Base-by-base conservation (phyloP, 371 early-diverging fungal genomes). In the Lichtheimia ramosa region DNA sequence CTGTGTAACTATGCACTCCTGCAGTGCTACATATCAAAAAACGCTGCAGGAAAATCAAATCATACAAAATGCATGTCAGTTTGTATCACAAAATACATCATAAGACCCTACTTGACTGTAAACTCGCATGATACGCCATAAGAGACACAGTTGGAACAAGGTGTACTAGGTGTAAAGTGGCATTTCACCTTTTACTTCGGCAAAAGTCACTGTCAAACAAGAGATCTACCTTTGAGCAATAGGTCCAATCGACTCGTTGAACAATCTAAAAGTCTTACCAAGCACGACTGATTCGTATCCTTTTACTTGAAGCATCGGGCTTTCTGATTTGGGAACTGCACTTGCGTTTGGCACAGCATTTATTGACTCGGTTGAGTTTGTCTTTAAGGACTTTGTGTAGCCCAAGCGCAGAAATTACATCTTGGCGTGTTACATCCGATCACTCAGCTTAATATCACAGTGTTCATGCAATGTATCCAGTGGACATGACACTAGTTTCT, bases 181-280 rank as follows among this genome's bases (percentile, higher is more conserved):
- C 77, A 77, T 53, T 71, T 73, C 3, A 64, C 65, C 58, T 73
- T 77, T 63, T 71, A 14, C 58, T 59, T 63, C 74, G 46, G 53
- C 77, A 77, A 40, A 73, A 73, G 55, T 77, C 77, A 50, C 77
- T 77, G 18, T 50, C 20, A 15, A 43, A 42, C 3, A 52, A 18
- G 24, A 28, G 34, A 39, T 49, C 18, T 27, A 51, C 43, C 14
- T n/a, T 21, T 27, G 52, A 43, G 28, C 39, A 39, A 50, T 16
- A 34, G 13, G n/a, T 3, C 6, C 25, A 15, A 3, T 24, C 28
- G 15, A 25, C 5, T 21, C 25, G 6, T 34, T 34, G 8, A 8
- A 10, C 34, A 10, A 34, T 34, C 34, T 5, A 16, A 0, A 0
- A 12, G 24, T 1, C 13, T 48, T 62, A 67, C 67, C 67, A 67